A percentile compares a stretch with the other conserved stretches of the same genome.
phyloP scores from a whole-genome alignment of 371 early-diverging fungal genomes.

The Mortierella sp. region DNA sequence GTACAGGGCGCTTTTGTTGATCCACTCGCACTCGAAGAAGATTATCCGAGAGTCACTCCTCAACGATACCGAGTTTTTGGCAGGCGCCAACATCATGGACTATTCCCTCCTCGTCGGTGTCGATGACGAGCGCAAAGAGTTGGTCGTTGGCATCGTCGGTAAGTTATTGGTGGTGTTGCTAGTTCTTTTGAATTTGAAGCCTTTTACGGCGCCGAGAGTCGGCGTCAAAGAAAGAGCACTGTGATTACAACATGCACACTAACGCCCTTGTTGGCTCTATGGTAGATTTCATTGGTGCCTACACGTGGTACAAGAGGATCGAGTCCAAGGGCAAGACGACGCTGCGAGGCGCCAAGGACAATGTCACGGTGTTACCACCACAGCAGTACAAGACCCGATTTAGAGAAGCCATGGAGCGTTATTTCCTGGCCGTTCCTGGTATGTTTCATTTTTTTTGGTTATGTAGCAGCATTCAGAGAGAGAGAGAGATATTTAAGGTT shows the following conservation, averaged over 20 bases:
- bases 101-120: slow-evolving; percentile 93
- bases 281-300: slow-evolving; percentile 93
- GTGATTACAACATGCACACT: not conserved
- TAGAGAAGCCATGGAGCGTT: slow-evolving; percentile 85
- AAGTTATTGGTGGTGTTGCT: slow-evolving; percentile 24
- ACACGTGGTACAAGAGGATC: slow-evolving; percentile 95
- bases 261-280: not conserved
- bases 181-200: not conserved
- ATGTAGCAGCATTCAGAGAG: too few relatives aligned
- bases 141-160: slow-evolving; percentile 93
- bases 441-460: slow-evolving; percentile 20
- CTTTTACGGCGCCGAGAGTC: not conserved
- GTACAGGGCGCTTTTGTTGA: slow-evolving; percentile 58
- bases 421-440: slow-evolving; percentile 86
- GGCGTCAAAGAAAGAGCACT: not conserved
- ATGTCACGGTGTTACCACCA: slow-evolving; percentile 92
- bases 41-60: slow-evolving; percentile 80
- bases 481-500: too few relatives aligned
- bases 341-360: slow-evolving; percentile 75
- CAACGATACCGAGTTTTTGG: slow-evolving; percentile 90
- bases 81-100: slow-evolving; percentile 93
- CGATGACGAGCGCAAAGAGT: slow-evolving; percentile 81
- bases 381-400: slow-evolving; percentile 91
- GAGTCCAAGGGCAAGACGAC: slow-evolving; percentile 94
- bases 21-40: slow-evolving; percentile 83